phyloP scores from a whole-genome alignment of 345 rosid species.

The Linum trigynum region DNA sequence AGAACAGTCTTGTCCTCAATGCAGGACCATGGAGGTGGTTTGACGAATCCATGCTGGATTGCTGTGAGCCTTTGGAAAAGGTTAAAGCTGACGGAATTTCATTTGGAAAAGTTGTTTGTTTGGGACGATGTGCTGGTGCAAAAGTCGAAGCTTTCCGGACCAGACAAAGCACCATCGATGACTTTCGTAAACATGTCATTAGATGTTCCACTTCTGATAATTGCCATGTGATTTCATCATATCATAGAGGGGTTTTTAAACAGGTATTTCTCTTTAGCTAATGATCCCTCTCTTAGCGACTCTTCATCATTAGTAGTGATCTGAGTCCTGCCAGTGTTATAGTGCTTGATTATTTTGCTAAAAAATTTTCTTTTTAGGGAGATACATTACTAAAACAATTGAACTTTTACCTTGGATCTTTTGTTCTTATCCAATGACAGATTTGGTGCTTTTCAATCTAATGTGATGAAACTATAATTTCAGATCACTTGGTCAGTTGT shows the following conservation, averaged over 20 bases:
- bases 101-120: constrained; percentile 27
- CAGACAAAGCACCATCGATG: constrained; percentile 13
- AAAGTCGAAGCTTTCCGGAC: constrained; percentile 26
- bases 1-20: background rate
- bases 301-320: background rate
- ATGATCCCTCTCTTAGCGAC: background rate
- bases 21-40: constrained; percentile 39
- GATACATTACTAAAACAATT: too few species aligned
- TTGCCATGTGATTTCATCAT: constrained; percentile 23
- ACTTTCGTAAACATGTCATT: constrained; percentile 21
- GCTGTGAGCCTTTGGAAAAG: constrained; percentile 28
- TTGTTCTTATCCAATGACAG: too few species aligned
- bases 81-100: constrained; percentile 25
- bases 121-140: constrained; percentile 31
- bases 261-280: constrained; percentile 16
- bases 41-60: constrained; percentile 34
- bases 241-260: constrained; percentile 20
- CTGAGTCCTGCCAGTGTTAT: background rate
- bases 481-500: too few species aligned
- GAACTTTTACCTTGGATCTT: too few species aligned
- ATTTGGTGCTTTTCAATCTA: too few species aligned
- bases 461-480: too few species aligned
- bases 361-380: too few species aligned
- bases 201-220: constrained; percentile 21
- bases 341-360: background rate